These are phyloP conservation scores for Lipomyces sp. DNA, from an alignment of 805 yeast species.

Conservation along the genomic window DNA sequence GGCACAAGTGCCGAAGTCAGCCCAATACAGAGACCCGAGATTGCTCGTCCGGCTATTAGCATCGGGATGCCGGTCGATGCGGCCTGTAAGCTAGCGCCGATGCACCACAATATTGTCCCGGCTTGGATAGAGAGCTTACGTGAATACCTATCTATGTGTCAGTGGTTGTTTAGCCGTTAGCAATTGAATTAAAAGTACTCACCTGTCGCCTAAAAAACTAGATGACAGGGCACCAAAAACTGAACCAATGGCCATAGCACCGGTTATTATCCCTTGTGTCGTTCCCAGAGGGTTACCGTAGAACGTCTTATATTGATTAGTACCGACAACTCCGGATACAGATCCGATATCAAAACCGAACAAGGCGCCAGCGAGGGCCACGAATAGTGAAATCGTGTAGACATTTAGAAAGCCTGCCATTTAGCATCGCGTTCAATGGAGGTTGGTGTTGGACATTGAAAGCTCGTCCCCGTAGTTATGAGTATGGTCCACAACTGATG, in stretches of 20 bases:
- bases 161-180: too few species aligned
- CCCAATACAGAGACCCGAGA: constrained; percentile 62
- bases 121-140: constrained; percentile 35
- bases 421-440: too few species aligned
- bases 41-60: constrained; percentile 53
- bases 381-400: constrained; percentile 53
- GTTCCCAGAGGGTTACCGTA: constrained; percentile 58
- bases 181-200: constrained; percentile 39
- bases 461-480: too few species aligned
- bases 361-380: constrained; percentile 64
- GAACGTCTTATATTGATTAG: constrained; percentile 51
- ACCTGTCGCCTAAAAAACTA: constrained; percentile 49
- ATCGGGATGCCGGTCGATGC: constrained; percentile 47
- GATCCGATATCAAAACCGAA: constrained; percentile 74
- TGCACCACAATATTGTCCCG: constrained; percentile 34
- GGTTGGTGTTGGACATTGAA: too few species aligned
- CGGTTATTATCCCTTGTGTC: constrained; percentile 65
- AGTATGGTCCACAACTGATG: too few species aligned
- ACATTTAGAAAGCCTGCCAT: constrained; percentile 47
- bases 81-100: constrained; percentile 39
- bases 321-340: constrained; percentile 61
- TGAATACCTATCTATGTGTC: constrained; percentile 20
- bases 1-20: constrained; percentile 61
- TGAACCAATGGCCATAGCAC: constrained; percentile 68
- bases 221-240: constrained; percentile 61